Evolutionary conservation across 148 eudicot species (phyloP).

Genomic region (Diospyros kaki): DNA sequence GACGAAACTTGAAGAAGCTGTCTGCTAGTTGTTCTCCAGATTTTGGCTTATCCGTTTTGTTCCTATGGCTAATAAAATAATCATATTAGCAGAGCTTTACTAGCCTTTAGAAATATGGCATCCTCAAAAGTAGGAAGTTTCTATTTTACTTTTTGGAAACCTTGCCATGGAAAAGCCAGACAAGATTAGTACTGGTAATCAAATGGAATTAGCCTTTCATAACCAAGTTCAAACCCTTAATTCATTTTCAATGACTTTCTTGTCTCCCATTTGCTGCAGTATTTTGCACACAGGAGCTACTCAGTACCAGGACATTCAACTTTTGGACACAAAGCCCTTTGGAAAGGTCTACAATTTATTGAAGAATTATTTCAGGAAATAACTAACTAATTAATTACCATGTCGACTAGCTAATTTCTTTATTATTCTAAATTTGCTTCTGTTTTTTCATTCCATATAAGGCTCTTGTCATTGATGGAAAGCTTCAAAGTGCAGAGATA

Average conservation of each 20-base stretch:
- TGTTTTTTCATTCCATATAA: conserved; percentile 14
- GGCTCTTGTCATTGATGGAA: conserved; percentile 91
- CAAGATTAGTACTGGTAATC: conserved; percentile 9
- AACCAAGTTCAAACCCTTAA: conserved; percentile 8
- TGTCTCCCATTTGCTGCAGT: conserved; percentile 37
- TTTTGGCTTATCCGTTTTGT: conserved; percentile 8
- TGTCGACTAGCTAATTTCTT: too few relatives aligned
- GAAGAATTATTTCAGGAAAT: not conserved
- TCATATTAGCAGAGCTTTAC: not conserved
- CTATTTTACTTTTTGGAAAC: conserved; percentile 16
- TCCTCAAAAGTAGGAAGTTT: conserved; percentile 24
- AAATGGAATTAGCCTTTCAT: not conserved
- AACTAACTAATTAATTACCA: not conserved
- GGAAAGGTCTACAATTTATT: conserved; percentile 57
- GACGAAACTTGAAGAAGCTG: not conserved
- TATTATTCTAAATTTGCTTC: not conserved
- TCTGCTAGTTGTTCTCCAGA: conserved; percentile 11
- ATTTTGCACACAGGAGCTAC: conserved; percentile 87
- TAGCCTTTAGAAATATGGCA: not conserved
- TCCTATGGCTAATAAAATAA: not conserved
- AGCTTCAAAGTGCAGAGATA: conserved; percentile 91
- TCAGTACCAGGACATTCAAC: conserved; percentile 90
- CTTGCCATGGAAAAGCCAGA: conserved; percentile 24
- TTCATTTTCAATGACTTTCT: not conserved
- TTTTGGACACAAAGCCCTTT: conserved; percentile 95